Evolutionary conservation across 1,284 basidiomycete genomes (phyloP), one percentile per base, ranked within the genome.

Genomic region (Ganoderma leucocontextum): DNA sequence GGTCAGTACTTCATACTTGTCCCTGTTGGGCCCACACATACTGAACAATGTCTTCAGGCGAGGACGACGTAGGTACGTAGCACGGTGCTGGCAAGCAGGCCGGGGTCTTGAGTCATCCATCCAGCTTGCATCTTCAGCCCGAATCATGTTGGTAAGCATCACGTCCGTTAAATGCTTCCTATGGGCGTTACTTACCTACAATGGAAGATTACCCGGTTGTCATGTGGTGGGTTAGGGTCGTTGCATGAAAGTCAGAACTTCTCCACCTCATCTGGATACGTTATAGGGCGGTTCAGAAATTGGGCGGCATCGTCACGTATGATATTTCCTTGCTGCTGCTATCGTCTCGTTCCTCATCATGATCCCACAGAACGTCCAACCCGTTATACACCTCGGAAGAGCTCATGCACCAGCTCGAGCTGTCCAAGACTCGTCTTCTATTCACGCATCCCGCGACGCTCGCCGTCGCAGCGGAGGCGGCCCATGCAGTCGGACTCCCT

Each of bases 251-350:
- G 13, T 25, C 44, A 12, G 22, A 6, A 36, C 35, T 5, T 22
- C 38, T 13, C 33, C 9, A 15, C 22, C 22, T 59, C 13, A 52
- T 9, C 13, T 12, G 25, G 10, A 2, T 5, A 33, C 10, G 10
- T 7, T 12, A 35, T 42, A 74, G 75, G 93, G 94, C 90, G 2
- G 79, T 83, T 1, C 92, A 93, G 72, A 85, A 86, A 49, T 78
- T 93, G 5, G 92, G 92, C 9, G 93, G 82, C 6, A 86, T 90
- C 63, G 82, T 90, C 69, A 90, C 91, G 85, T 89, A 77, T 75
- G 84, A 72, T 7, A 29, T 13, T 42, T 41, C 8, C 10, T 42
- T 33, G 13, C 4, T 55, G 33, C 52, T 35, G 1, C 25, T 33
- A 15, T 25, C n/a, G 13, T 13, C 38, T 17, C 39, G 2, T 44